Conservation (phyloP, 495 filamentous ascomycete genomes). For the Ramalina peruviana region DNA sequence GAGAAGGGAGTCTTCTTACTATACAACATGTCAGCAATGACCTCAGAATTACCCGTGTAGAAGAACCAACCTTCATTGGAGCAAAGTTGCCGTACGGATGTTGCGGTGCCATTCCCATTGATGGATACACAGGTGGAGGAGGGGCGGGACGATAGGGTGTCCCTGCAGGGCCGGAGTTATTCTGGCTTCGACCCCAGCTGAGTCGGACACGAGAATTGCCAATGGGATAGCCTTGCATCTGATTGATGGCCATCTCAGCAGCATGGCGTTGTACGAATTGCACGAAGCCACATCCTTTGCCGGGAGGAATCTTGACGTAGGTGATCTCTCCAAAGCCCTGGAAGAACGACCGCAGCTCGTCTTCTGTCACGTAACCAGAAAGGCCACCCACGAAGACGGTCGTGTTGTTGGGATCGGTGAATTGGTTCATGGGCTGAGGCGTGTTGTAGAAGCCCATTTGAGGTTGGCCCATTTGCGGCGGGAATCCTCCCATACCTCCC, state of each 20-base stretch:
- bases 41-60: neutral
- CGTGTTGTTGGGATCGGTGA: constrained; percentile 99
- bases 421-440: constrained; percentile 97
- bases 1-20: constrained; percentile 16
- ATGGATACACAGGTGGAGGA: constrained; percentile 75
- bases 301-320: constrained; percentile 98
- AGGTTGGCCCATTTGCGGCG: constrained; percentile 50
- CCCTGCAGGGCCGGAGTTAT: constrained; percentile 95
- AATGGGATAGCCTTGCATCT: constrained; percentile 99
- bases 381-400: constrained; percentile 97
- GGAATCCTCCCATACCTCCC: constrained; percentile 37
- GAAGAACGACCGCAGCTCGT: constrained; percentile 98
- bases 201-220: constrained; percentile 96
- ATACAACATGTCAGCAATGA: neutral
- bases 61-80: constrained; percentile 54
- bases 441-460: constrained; percentile 71
- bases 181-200: constrained; percentile 95
- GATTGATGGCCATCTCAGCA: constrained; percentile 99
- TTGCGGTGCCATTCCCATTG: constrained; percentile 67
- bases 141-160: constrained; percentile 95
- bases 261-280: constrained; percentile 99
- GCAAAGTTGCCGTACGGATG: constrained; percentile 62
- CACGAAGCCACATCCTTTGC: constrained; percentile 98
- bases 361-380: constrained; percentile 96
- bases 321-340: constrained; percentile 99